A percentile compares a stretch with the other conserved stretches of the same genome.
Evolutionary conservation across 2,329 filamentous ascomycete genomes (phyloP).

Genomic region (Hirsutella thompsonii): DNA sequence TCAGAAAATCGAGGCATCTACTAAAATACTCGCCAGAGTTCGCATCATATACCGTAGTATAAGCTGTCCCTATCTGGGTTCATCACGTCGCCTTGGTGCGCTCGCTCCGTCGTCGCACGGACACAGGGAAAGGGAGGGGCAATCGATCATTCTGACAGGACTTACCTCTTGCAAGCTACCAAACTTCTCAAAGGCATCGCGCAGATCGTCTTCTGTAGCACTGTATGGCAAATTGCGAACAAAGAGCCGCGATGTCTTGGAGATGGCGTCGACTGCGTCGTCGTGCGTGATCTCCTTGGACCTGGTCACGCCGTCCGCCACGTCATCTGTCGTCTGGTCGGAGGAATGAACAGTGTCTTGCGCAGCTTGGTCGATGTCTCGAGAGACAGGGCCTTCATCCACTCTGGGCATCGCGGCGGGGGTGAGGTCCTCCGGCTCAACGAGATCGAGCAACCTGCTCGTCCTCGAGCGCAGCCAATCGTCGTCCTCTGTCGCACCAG

Average conservation of each 20-base stretch:
- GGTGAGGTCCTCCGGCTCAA: slow-evolving; percentile 55
- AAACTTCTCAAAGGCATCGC: slow-evolving; percentile 56
- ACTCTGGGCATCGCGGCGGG: slow-evolving; percentile 6
- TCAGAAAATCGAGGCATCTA: slow-evolving; percentile 97
- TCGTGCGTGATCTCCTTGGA: slow-evolving; percentile 13
- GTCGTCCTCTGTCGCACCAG: slow-evolving; percentile 55
- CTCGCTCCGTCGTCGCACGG: too few species aligned
- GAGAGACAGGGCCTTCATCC: slow-evolving; percentile 4
- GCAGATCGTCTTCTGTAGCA: slow-evolving; percentile 64
- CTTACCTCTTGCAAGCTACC: slow-evolving; percentile 82
- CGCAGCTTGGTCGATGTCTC: slow-evolving; percentile 8
- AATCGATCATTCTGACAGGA: slow-evolving; percentile 7
- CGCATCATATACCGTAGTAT: slow-evolving; percentile 86
- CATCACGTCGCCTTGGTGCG: slow-evolving; percentile 56
- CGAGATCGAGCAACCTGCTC: slow-evolving; percentile 70
- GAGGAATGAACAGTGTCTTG: slow-evolving; percentile 13
- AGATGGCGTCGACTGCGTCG: slow-evolving; percentile 44
- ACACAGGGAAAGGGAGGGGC: slow-evolving; percentile 1
- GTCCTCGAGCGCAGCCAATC: slow-evolving; percentile 90
- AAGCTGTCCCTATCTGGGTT: slow-evolving; percentile 99
- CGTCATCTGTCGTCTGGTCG: slow-evolving; percentile 11
- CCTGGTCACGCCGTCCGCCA: slow-evolving; percentile 16
- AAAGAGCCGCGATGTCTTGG: slow-evolving; percentile 67
- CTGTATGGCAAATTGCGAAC: slow-evolving; percentile 80
- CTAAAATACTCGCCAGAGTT: slow-evolving; percentile 97